phyloP scores from a whole-genome alignment of 106 monocot species.

The Dioscorea alata region DNA sequence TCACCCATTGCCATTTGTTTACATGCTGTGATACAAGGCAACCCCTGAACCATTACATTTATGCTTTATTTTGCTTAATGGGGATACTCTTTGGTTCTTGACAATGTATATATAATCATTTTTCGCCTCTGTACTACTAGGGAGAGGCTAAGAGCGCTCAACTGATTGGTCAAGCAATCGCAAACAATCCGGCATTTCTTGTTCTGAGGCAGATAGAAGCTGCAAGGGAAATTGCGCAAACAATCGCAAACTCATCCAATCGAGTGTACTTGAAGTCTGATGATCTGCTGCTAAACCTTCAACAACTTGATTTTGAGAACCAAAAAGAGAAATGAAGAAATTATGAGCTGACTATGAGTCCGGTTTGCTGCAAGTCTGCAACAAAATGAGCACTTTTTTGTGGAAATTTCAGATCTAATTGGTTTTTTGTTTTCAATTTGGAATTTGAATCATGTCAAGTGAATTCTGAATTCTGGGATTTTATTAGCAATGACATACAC shows the following conservation, averaged over 20 bases:
- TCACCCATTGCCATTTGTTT: too few species aligned
- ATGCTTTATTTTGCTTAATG: too few species aligned
- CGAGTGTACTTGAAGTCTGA: conserved; percentile 28
- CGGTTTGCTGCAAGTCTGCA: neutral
- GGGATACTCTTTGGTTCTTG: too few species aligned
- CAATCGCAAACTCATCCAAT: conserved; percentile 37
- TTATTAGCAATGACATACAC: too few species aligned
- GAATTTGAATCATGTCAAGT: too few species aligned
- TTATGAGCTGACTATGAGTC: neutral
- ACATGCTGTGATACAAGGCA: too few species aligned
- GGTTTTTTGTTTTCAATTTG: too few species aligned
- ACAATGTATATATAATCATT: neutral
- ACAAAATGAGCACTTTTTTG: too few species aligned
- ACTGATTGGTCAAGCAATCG: conserved; percentile 29
- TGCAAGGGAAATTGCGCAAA: conserved; percentile 38
- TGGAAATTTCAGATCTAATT: too few species aligned
- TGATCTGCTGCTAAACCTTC: conserved; percentile 43
- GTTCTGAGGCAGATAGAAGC: conserved; percentile 42
- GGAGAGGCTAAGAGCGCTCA: conserved; percentile 38
- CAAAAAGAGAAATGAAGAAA: conserved; percentile 2
- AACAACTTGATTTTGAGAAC: conserved; percentile 17
- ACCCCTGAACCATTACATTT: too few species aligned
- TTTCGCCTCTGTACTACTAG: neutral
- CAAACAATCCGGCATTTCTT: conserved; percentile 36
- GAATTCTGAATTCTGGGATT: too few species aligned